Evolutionary conservation across 2,329 filamentous ascomycete genomes (phyloP), one percentile per base, ranked within the genome.

Genomic region (Endoconidiophora laricicola): DNA sequence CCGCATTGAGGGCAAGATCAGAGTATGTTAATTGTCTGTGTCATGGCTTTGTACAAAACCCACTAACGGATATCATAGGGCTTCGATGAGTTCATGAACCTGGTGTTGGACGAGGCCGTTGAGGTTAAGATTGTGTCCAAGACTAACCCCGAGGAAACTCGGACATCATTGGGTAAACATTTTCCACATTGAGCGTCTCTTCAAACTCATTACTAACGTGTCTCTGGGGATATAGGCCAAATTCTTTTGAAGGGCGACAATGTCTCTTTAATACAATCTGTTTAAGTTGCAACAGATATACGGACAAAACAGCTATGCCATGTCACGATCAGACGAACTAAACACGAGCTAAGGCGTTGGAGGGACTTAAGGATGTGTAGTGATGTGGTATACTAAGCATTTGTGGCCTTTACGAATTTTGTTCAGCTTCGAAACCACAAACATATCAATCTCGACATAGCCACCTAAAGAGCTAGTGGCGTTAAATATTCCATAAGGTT

Each of bases 51-150:
- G 18, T 36, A 33, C 20, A 46, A 14, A n/a, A 16, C 22, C 20
- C 12, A 44, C 57, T 61, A 49, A 60, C 52, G 46, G 16, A n/a
- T 6, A n/a, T 23, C 40, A 1, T 55, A 94, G 87, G 88, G 91
- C 12, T 98, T 98, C 58, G 91, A 98, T 64, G 91, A 98, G 66
- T 98, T 96, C 69, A 95, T 98, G 88, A 98, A 98, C 69, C 72
- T 98, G 46, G 91, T 96, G 38, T 76, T 94, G 57, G 91, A 98
- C 61, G 87, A 98, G 59, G 91, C 91, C 26, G 79, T 95, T 52
- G 90, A 96, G 67, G 87, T 98, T 42, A 84, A 81, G 64, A 76
- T 86, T 61, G 72, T 85, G 50, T 87, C 83, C 55, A 94, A 93
- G 71, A 79, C 77, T 14, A 81, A 84, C 58, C 64, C 72, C 40